Base-by-base conservation (phyloP, 345 rosid genomes). In the Salix caprea region DNA sequence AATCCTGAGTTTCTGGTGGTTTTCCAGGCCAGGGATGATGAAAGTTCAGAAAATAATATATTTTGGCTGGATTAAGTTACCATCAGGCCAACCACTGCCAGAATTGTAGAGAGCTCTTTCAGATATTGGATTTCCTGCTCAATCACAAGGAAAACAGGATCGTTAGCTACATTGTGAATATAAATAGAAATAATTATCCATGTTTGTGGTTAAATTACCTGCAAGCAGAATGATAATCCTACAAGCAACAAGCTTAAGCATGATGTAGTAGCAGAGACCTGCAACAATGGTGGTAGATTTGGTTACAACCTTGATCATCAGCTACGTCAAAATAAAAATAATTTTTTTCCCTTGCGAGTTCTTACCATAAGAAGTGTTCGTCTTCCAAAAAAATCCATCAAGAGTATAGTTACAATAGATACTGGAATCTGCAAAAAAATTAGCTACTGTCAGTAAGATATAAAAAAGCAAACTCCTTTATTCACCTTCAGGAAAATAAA, bases 341-440 rank as follows among this genome's bases (percentile, higher is more conserved):
- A n/a, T 18, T 12, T 7, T 21, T n/a, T 3, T 26, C 14, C 26
- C 26, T 56, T 56, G 12, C 4, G 14, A 56, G 62, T 56, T 74
- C 60, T 14, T 24, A 84, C 87, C 83, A 79, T n/a, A 15, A 84
- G 83, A 32, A 84, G 83, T 30, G 79, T 76, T 24, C 76, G 46
- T 73, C 88, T 78, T 73, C 88, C 86, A 6, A 21, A 58, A 70
- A 71, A 78, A 76, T 85, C 88, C 8, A 69, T 80, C 23, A 80
- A 52, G 10, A 80, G 13, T 24, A 85, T 14, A 4, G 79, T 56
- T 4, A 72, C 32, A 21, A 44, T 26, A 1, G 67, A 61, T 30
- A 62, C 62, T 1, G 78, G 85, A 62, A 85, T 69, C 83, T 85
- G 80, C 39, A 77, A 6, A 71, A 71, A 56, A 15, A 71, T 36